Percentiles rank a stretch among this genome's conserved stretches.
These are phyloP conservation scores for Coemansia sp. DNA, from an alignment of 192 early-diverging fungal species.

Conservation along the genomic window DNA sequence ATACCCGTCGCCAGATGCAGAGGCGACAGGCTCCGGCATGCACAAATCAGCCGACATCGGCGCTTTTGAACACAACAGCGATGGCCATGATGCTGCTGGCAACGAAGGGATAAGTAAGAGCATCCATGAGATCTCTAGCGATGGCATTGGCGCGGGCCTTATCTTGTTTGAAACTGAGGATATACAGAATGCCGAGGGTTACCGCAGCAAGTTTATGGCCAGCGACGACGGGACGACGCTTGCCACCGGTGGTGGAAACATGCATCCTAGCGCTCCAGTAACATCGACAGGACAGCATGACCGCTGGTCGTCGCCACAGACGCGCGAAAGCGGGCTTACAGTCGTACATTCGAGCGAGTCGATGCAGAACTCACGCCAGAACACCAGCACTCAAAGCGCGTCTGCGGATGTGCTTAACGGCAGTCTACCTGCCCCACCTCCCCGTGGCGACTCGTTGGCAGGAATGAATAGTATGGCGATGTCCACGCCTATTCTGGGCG, in stretches of 20 bases:
- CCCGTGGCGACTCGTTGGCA: slow-evolving; percentile 35
- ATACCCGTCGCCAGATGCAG: slow-evolving; percentile 1
- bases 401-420: neutral
- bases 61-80: neutral
- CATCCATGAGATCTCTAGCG: neutral
- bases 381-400: neutral
- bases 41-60: neutral
- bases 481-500: slow-evolving; percentile 30
- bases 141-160: slow-evolving; percentile 22
- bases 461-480: slow-evolving; percentile 24
- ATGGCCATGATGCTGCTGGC: neutral
- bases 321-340: slow-evolving; percentile 19
- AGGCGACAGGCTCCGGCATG: neutral
- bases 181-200: slow-evolving; percentile 1
- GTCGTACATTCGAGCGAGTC: slow-evolving; percentile 18
- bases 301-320: slow-evolving; percentile 25
- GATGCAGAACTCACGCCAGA: neutral
- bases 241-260: slow-evolving; percentile 2
- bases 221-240: slow-evolving; percentile 35
- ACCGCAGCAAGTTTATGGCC: slow-evolving; percentile 15
- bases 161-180: slow-evolving; percentile 21
- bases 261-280: neutral
- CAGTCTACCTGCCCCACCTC: slow-evolving; percentile 13
- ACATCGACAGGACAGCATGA: slow-evolving; percentile 9
- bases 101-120: neutral